A percentile compares a stretch with the other conserved stretches of the same genome.
Conservation (phyloP, 2,329 filamentous ascomycete species). For the Arthrobotrys megalospora region DNA sequence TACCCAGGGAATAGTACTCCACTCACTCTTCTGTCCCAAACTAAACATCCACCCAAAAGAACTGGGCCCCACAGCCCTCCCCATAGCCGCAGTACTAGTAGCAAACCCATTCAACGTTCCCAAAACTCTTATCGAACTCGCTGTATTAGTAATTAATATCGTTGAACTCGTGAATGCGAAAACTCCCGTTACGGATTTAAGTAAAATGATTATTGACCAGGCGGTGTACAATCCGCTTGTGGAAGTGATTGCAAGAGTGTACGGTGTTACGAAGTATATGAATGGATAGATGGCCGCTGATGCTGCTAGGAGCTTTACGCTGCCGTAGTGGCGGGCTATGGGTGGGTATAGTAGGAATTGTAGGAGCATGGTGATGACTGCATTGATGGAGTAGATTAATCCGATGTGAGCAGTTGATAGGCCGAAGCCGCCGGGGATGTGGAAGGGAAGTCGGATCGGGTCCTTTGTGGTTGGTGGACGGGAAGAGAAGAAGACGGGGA, state of each 20-base stretch:
- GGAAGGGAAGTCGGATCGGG: constrained; percentile 70
- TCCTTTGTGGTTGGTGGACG: constrained; percentile 73
- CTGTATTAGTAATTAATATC: constrained; percentile 91
- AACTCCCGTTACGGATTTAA: constrained; percentile 82
- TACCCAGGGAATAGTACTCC: constrained; percentile 49
- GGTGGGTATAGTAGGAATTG: constrained; percentile 90
- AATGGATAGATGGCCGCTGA: constrained; percentile 79
- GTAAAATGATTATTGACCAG: constrained; percentile 77
- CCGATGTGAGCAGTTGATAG: constrained; percentile 81
- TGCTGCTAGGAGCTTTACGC: constrained; percentile 80
- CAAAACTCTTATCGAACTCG: constrained; percentile 80
- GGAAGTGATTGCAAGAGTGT: constrained; percentile 75
- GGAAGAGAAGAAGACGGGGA: constrained; percentile 90
- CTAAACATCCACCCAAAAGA: constrained; percentile 65
- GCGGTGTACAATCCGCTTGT: constrained; percentile 71
- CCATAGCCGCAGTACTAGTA: constrained; percentile 84
- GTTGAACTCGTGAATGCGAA: constrained; percentile 91
- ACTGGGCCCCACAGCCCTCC: constrained; percentile 83
- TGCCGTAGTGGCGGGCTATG: constrained; percentile 80
- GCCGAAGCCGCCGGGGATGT: constrained; percentile 85
- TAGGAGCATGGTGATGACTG: constrained; percentile 81
- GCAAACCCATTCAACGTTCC: constrained; percentile 93
- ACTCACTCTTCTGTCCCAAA: constrained; percentile 35
- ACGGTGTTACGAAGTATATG: constrained; percentile 85
- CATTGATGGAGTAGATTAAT: constrained; percentile 86